A percentile compares a stretch with the other conserved stretches of the same genome.
Evolutionary conservation across 805 yeast species (phyloP).

Genomic region (Kazachstania africana): DNA sequence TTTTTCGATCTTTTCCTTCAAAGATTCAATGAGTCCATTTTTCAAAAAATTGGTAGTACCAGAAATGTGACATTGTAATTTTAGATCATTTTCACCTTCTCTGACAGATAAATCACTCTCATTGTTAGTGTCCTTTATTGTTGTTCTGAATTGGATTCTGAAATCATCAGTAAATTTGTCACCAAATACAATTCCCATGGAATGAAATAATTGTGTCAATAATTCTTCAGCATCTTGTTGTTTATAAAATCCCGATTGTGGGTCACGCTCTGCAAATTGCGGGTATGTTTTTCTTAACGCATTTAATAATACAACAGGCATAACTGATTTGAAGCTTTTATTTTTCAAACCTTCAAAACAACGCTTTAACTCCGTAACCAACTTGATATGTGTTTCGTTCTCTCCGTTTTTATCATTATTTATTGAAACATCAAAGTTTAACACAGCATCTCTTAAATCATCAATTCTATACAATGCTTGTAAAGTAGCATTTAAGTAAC

Average conservation of each 20-base stretch:
- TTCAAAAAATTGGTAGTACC: conserved; percentile 76
- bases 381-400: conserved; percentile 26
- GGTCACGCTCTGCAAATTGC: conserved; percentile 76
- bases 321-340: conserved; percentile 35
- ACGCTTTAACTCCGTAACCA: conserved; percentile 38
- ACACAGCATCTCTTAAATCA: conserved; percentile 54
- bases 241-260: conserved; percentile 55
- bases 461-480: conserved; percentile 77
- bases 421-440: conserved; percentile 46
- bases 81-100: conserved; percentile 44
- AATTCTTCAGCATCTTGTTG: conserved; percentile 99
- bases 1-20: conserved; percentile 70
- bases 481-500: conserved; percentile 81
- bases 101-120: conserved; percentile 38
- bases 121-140: conserved; percentile 49
- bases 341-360: conserved; percentile 32
- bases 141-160: conserved; percentile 51
- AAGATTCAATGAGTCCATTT: conserved; percentile 68
- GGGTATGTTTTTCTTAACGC: conserved; percentile 62
- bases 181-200: conserved; percentile 35
- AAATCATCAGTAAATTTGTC: conserved; percentile 45
- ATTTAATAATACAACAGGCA: conserved; percentile 58
- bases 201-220: conserved; percentile 61
- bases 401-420: conserved; percentile 27
- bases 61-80: conserved; percentile 82